These are phyloP conservation scores for Kluyveromyces aestuarii DNA, from an alignment of 805 yeast genomes.

Conservation along the genomic window DNA sequence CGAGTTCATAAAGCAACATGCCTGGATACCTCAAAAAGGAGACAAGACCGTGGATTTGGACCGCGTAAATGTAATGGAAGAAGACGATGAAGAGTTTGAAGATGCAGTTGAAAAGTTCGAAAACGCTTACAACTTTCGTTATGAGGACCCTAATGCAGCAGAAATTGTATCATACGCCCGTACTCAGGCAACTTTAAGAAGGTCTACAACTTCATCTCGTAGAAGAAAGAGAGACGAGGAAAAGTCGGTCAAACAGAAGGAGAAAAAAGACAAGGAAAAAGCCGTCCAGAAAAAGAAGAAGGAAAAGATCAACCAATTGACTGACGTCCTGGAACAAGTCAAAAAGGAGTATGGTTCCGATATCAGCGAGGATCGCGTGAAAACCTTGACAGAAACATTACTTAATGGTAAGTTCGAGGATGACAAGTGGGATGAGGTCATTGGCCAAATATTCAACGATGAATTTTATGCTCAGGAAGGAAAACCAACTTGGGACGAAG, in stretches of 20 bases:
- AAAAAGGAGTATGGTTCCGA: slow-evolving; percentile 37
- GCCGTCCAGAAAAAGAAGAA: slow-evolving; percentile 63
- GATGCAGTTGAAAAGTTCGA: slow-evolving; percentile 88
- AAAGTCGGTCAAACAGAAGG: slow-evolving; percentile 43
- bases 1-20: slow-evolving; percentile 65
- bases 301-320: slow-evolving; percentile 64
- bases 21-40: slow-evolving; percentile 77
- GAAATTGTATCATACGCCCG: slow-evolving; percentile 94
- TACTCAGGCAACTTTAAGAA: slow-evolving; percentile 82
- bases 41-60: slow-evolving; percentile 49
- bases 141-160: slow-evolving; percentile 83
- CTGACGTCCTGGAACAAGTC: slow-evolving; percentile 47
- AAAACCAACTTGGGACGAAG: slow-evolving; percentile 62
- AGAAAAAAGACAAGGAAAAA: slow-evolving; percentile 46
- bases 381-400: slow-evolving; percentile 65
- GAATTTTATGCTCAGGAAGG: slow-evolving; percentile 57
- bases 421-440: slow-evolving; percentile 81
- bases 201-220: slow-evolving; percentile 65
- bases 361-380: slow-evolving; percentile 46
- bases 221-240: slow-evolving; percentile 74
- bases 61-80: slow-evolving; percentile 35
- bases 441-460: slow-evolving; percentile 80
- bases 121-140: slow-evolving; percentile 88
- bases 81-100: slow-evolving; percentile 80
- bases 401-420: slow-evolving; percentile 84